A percentile compares a stretch with the other conserved stretches of the same genome.
Evolutionary conservation across 495 filamentous ascomycete genomes (phyloP).

Genomic region (Neurospora sp.): DNA sequence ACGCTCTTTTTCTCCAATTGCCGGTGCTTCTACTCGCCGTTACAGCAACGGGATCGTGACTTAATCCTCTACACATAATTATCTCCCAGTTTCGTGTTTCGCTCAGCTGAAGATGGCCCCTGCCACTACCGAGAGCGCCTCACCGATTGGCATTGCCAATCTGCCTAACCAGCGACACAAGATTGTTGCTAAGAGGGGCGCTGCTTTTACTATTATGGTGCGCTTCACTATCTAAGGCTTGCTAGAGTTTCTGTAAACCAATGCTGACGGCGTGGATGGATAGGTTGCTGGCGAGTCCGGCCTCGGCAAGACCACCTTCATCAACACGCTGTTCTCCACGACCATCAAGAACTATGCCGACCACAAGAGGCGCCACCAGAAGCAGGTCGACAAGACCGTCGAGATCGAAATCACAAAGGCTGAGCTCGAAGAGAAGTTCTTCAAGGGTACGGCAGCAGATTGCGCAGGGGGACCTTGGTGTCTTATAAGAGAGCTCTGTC

Average conservation of each 20-base stretch:
- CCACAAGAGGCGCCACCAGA: conserved; percentile 94
- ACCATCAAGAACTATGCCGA: conserved; percentile 99
- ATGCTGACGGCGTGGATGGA: conserved; percentile 22
- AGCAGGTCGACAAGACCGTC: conserved; percentile 98
- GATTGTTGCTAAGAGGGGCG: conserved; percentile 98
- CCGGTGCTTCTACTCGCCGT: conserved; percentile 5
- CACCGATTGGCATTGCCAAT: conserved; percentile 99
- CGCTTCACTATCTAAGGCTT: conserved; percentile 4
- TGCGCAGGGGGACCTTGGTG: neutral
- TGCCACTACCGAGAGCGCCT: conserved; percentile 70
- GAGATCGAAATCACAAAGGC: conserved; percentile 99
- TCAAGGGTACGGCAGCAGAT: conserved; percentile 66
- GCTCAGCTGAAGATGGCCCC: conserved; percentile 53
- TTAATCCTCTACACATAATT: conserved; percentile 3
- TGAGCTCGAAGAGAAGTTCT: conserved; percentile 99
- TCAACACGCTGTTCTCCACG: conserved; percentile 99
- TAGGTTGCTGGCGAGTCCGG: conserved; percentile 98
- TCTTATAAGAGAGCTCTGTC: conserved; percentile 1
- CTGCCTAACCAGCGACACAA: conserved; percentile 98
- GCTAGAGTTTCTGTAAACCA: neutral
- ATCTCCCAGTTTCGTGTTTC: conserved; percentile 4
- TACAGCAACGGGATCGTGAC: conserved; percentile 8
- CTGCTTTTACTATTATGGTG: conserved; percentile 99
- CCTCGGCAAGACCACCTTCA: conserved; percentile 98
- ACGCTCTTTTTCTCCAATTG: conserved; percentile 11